Conservation (phyloP, 495 filamentous ascomycete genomes). For the Cladorrhinum samala region DNA sequence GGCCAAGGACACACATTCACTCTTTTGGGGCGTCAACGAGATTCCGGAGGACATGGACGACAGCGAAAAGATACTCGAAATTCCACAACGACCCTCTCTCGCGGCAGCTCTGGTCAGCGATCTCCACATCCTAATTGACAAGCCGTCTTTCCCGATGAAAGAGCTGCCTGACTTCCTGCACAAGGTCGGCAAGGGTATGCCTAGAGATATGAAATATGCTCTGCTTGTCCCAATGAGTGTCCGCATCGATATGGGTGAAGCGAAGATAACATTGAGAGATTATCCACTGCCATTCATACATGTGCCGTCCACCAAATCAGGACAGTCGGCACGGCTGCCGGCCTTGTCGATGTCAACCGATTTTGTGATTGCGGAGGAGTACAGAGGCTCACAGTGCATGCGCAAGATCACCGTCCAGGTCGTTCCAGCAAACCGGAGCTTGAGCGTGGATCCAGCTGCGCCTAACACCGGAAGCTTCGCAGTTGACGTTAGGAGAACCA, state of each 20-base stretch:
- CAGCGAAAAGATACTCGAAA: slow-evolving; percentile 75
- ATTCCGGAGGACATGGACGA: slow-evolving; percentile 74
- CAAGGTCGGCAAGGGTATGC: slow-evolving; percentile 91
- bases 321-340: slow-evolving; percentile 72
- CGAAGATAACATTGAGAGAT: slow-evolving; percentile 74
- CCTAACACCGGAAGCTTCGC: slow-evolving; percentile 58
- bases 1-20: slow-evolving; percentile 70
- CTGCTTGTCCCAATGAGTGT: slow-evolving; percentile 86
- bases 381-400: slow-evolving; percentile 66
- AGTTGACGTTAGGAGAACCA: slow-evolving; percentile 83
- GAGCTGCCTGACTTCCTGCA: slow-evolving; percentile 80
- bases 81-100: slow-evolving; percentile 80
- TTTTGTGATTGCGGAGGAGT: slow-evolving; percentile 96
- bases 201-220: slow-evolving; percentile 79
- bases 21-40: slow-evolving; percentile 81
- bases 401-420: slow-evolving; percentile 79
- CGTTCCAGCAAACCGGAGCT: slow-evolving; percentile 52
- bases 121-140: slow-evolving; percentile 79
- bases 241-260: slow-evolving; percentile 87
- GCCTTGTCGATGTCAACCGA: slow-evolving; percentile 81
- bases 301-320: slow-evolving; percentile 72
- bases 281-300: slow-evolving; percentile 92
- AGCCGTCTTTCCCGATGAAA: slow-evolving; percentile 79
- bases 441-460: slow-evolving; percentile 29
- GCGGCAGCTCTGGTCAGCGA: slow-evolving; percentile 79